Evolutionary conservation across 306 rosid species (phyloP).

Genomic region (Fagus sylvatica): DNA sequence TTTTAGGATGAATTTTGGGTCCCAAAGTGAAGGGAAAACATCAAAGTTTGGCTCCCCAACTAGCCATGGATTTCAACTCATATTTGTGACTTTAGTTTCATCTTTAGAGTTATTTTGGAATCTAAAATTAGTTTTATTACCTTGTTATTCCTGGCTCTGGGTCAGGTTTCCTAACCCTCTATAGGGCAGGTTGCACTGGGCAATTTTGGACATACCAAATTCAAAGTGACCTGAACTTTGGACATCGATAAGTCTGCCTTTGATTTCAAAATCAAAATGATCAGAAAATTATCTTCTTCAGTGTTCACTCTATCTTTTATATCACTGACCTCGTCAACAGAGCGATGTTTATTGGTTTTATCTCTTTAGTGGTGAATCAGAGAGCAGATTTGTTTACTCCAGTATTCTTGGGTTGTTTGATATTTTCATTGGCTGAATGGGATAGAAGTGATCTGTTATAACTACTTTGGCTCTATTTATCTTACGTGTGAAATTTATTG

Average conservation of each 20-base stretch:
- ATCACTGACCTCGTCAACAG: background rate
- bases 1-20: background rate
- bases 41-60: background rate
- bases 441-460: conserved; percentile 2
- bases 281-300: background rate
- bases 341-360: background rate
- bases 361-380: background rate
- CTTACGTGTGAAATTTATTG: conserved; percentile 1
- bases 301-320: background rate
- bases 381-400: background rate
- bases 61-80: background rate
- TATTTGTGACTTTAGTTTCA: background rate
- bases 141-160: background rate
- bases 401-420: background rate
- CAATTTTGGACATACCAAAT: background rate
- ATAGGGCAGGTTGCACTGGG: background rate
- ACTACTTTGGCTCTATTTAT: background rate
- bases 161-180: background rate
- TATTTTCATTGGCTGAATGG: background rate
- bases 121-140: background rate
- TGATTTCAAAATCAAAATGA: background rate
- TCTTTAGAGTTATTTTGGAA: background rate
- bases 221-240: background rate
- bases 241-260: background rate
- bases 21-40: background rate